A percentile compares a stretch with the other conserved stretches of the same genome.
Conservation (phyloP, 495 filamentous ascomycete species). For the Aspergillus diversus region DNA sequence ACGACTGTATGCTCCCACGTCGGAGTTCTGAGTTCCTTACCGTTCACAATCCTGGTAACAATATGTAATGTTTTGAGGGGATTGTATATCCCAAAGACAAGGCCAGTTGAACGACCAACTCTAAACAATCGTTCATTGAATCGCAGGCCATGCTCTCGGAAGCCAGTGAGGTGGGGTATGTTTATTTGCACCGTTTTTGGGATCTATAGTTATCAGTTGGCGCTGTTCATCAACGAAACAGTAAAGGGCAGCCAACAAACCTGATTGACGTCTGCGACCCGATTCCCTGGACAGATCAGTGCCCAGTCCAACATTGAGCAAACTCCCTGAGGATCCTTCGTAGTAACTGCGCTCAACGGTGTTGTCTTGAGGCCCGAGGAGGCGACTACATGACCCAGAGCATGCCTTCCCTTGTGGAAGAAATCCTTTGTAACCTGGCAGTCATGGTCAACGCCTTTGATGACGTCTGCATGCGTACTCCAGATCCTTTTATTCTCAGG, state of each 20-base stretch:
- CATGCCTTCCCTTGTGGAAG: neutral
- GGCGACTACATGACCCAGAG: conserved; percentile 1
- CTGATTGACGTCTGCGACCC: neutral
- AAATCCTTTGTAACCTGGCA: neutral
- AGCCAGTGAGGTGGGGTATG: too few species aligned
- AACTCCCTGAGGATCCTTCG: neutral
- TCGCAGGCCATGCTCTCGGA: too few species aligned
- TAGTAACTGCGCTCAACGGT: neutral
- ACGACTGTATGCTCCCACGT: conserved; percentile 14
- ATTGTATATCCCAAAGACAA: neutral
- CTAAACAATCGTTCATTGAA: neutral
- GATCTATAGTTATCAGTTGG: neutral
- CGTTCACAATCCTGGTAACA: neutral
- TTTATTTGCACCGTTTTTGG: neutral
- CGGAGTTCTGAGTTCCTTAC: neutral
- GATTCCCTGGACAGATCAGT: neutral
- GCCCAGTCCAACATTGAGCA: conserved; percentile 12
- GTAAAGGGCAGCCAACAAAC: neutral
- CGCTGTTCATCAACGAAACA: neutral
- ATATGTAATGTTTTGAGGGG: neutral
- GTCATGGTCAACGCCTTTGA: neutral
- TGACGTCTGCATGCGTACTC: neutral
- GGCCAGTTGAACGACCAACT: neutral
- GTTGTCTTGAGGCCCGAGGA: neutral
- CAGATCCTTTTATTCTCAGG: neutral